phyloP scores from a whole-genome alignment of 116 monocot species.

The Posidonia oceanica region DNA sequence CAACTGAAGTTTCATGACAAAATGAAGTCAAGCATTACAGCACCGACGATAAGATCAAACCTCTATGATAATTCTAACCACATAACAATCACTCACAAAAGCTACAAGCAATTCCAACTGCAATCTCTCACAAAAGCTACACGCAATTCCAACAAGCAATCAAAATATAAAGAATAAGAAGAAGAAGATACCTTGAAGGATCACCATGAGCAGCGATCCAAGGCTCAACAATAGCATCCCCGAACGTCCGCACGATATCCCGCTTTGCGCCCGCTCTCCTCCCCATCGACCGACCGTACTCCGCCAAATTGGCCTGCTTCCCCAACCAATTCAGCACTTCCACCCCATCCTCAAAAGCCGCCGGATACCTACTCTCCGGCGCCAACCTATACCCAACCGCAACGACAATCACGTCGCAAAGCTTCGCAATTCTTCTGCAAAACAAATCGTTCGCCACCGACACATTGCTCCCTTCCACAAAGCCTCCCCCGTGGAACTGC shows the following conservation, averaged over 20 bases:
- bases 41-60: too few species aligned
- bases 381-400: conserved; percentile 63
- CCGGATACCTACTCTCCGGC: conserved; percentile 58
- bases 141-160: background rate
- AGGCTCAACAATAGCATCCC: conserved; percentile 38
- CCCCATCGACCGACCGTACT: conserved; percentile 44
- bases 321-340: conserved; percentile 53
- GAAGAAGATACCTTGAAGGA: conserved; percentile 40
- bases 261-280: background rate
- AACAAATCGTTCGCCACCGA: conserved; percentile 51
- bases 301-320: conserved; percentile 56
- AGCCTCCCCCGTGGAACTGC: conserved; percentile 67
- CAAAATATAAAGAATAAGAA: background rate
- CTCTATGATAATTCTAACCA: too few species aligned
- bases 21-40: too few species aligned
- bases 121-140: too few species aligned
- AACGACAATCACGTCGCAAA: conserved; percentile 46
- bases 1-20: too few species aligned
- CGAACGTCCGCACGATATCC: conserved; percentile 9
- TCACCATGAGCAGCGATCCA: conserved; percentile 75
- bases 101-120: too few species aligned
- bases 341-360: conserved; percentile 60
- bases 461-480: conserved; percentile 34
- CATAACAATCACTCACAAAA: too few species aligned
- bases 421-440: conserved; percentile 48